Evolutionary conservation across 192 early-diverging fungal genomes (phyloP), one percentile per base, ranked within the genome.

Genomic region (Coemansia sp.): DNA sequence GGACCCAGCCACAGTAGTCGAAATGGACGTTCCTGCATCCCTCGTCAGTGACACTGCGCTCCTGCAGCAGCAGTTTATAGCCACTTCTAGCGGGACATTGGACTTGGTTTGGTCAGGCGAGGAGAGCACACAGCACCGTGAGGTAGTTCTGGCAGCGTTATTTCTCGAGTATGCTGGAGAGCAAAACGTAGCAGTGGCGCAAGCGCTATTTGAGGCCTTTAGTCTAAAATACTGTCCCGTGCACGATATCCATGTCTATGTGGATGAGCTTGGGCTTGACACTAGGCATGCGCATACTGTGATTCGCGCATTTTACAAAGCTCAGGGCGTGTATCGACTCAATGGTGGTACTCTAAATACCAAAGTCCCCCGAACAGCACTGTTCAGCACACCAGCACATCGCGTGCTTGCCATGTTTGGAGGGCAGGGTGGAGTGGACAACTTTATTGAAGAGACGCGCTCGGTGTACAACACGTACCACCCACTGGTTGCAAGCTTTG

Each of bases 401-500:
- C 33, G 38, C 10, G 65, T 87, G 1, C 87, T 95, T 62, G 93
- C 93, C 40, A 88, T 96, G 63, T 98, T 98, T 89, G 95, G 94
- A 46, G 96, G 96, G 47, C 96, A 98, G 77, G 96, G 96, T 62
- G 95, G 93, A 61, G 92, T 94, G 68, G 92, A 95, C 67, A 94
- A 95, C 67, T 98, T 95, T 84, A 95, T 98, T 81, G 90, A 93
- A 67, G 96, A 98, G 77, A 86, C 96, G 13, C 89, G 90, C 13
- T 77, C 86, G 22, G 85, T 94, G n/a, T 93, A 90, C 75, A 76
- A 68, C 24, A 92, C 90, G 65, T 96, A 96, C 85, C 86, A 87
- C 63, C 84, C 90, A 41, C 71, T 95, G 68, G 89, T 94, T 7
- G 80, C 85, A 51, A 85, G 88, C 31, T 95, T 92, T 77, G 84